Conservation (phyloP, 805 yeast species). For the Wickerhamiella azymoides region DNA sequence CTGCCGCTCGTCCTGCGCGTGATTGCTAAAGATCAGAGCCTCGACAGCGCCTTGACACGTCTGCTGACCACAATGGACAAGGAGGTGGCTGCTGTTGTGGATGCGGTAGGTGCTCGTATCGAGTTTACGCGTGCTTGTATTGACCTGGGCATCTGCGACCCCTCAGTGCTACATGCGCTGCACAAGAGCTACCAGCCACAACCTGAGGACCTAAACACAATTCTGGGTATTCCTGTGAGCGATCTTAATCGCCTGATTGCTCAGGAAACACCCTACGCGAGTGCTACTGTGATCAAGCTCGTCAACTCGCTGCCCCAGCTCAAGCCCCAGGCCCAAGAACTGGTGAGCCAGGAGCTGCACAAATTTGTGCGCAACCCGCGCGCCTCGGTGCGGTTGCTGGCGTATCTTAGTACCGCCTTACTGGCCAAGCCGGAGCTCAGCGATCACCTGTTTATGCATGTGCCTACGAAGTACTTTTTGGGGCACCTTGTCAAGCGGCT, state of each 20-base stretch:
- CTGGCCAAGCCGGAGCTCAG: conserved; percentile 32
- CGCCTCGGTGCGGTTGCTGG: conserved; percentile 7
- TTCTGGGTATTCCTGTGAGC: conserved; percentile 2
- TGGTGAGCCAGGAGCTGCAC: conserved; percentile 8
- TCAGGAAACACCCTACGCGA: neutral
- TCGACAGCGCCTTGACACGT: conserved; percentile 25
- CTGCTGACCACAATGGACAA: conserved; percentile 20
- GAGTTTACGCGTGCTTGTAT: conserved; percentile 15
- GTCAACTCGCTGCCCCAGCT: neutral
- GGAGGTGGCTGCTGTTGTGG: conserved; percentile 15
- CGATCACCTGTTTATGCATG: conserved; percentile 32
- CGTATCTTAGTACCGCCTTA: conserved; percentile 34
- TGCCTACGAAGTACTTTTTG: conserved; percentile 32
- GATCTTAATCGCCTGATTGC: neutral
- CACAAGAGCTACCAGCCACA: conserved; percentile 14
- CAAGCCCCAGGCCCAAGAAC: conserved; percentile 10
- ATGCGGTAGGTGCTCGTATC: conserved; percentile 9
- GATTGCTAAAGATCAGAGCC: conserved; percentile 21
- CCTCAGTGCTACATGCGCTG: conserved; percentile 16
- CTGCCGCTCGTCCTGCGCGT: conserved; percentile 33
- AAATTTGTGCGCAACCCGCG: conserved; percentile 7
- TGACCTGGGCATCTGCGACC: conserved; percentile 18
- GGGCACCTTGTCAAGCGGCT: conserved; percentile 34
- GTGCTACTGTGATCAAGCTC: neutral
- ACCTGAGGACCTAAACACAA: conserved; percentile 5